These are phyloP conservation scores for Ceratobasidium sp. DNA, from an alignment of 1,284 basidiomycete species.

Conservation along the genomic window DNA sequence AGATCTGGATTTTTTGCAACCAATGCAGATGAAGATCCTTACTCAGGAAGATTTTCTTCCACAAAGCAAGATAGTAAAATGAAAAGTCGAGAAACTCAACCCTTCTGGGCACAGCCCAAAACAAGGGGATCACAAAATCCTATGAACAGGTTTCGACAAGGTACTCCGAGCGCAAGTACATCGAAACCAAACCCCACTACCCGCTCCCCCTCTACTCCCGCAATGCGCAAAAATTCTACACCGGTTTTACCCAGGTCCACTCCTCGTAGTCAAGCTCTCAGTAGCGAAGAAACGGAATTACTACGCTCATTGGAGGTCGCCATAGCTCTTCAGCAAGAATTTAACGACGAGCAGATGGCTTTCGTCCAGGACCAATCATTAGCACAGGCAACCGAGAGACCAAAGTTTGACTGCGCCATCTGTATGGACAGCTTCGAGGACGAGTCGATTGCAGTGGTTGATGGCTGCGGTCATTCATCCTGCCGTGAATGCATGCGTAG, in stretches of 20 bases:
- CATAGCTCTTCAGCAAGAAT: slow-evolving; percentile 54
- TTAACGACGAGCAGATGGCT: slow-evolving; percentile 55
- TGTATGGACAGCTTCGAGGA: slow-evolving; percentile 62
- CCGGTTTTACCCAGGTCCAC: background rate
- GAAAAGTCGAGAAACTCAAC: too few relatives aligned
- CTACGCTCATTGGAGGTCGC: slow-evolving; percentile 47
- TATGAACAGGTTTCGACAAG: too few relatives aligned
- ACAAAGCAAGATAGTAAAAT: too few relatives aligned
- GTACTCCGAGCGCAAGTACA: too few relatives aligned
- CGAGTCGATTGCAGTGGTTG: slow-evolving; percentile 57
- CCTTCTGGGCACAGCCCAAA: too few relatives aligned
- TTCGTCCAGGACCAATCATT: slow-evolving; percentile 44
- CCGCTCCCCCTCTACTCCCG: too few relatives aligned
- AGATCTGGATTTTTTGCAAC: too few relatives aligned
- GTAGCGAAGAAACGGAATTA: background rate
- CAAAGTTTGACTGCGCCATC: slow-evolving; percentile 61
- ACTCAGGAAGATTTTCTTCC: too few relatives aligned
- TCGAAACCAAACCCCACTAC: too few relatives aligned
- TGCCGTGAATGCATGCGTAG: slow-evolving; percentile 61
- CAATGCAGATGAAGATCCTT: too few relatives aligned
- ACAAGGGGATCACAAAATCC: too few relatives aligned
- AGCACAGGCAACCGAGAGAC: background rate
- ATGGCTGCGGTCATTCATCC: slow-evolving; percentile 60
- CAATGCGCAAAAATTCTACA: background rate
- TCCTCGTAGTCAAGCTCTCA: background rate